phyloP scores from a whole-genome alignment of 2,329 filamentous ascomycete genomes.

The Microthyrium microscopicum region DNA sequence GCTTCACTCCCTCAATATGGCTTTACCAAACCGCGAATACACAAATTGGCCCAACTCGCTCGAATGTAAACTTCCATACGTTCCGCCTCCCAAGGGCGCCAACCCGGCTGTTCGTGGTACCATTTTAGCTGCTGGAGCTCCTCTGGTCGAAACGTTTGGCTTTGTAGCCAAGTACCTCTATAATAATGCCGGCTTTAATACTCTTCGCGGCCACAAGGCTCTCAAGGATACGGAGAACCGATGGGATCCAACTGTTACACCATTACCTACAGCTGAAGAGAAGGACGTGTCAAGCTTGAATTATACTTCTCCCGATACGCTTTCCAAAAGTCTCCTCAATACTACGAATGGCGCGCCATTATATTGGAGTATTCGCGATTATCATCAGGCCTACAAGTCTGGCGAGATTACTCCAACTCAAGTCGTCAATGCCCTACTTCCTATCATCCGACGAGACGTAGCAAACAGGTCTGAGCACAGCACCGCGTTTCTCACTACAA shows the following conservation, averaged over 20 bases:
- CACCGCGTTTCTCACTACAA: conserved; percentile 54
- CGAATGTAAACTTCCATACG: conserved; percentile 18
- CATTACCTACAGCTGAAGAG: conserved; percentile 15
- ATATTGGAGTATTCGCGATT: conserved; percentile 56
- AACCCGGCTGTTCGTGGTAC: conserved; percentile 57
- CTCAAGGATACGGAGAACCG: conserved; percentile 37
- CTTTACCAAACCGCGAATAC: conserved; percentile 11
- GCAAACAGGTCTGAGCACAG: conserved; percentile 41
- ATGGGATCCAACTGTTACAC: conserved; percentile 42
- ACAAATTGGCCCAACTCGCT: conserved; percentile 20
- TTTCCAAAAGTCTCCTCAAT: neutral
- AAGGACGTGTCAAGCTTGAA: conserved; percentile 10
- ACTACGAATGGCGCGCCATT: neutral
- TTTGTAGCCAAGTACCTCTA: conserved; percentile 50
- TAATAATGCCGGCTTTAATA: conserved; percentile 51
- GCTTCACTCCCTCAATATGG: too few species aligned
- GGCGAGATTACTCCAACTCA: conserved; percentile 54
- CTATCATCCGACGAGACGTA: conserved; percentile 47
- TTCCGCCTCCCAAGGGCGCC: conserved; percentile 21
- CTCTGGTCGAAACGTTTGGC: conserved; percentile 43
- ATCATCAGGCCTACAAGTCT: conserved; percentile 55
- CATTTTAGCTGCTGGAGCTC: conserved; percentile 43
- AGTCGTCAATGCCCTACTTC: conserved; percentile 54
- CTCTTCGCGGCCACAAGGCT: conserved; percentile 36
- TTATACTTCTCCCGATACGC: conserved; percentile 10